These are phyloP conservation scores for Umbellularia californica DNA, from an alignment of 164 flowering plant genomes.

Conservation along the genomic window DNA sequence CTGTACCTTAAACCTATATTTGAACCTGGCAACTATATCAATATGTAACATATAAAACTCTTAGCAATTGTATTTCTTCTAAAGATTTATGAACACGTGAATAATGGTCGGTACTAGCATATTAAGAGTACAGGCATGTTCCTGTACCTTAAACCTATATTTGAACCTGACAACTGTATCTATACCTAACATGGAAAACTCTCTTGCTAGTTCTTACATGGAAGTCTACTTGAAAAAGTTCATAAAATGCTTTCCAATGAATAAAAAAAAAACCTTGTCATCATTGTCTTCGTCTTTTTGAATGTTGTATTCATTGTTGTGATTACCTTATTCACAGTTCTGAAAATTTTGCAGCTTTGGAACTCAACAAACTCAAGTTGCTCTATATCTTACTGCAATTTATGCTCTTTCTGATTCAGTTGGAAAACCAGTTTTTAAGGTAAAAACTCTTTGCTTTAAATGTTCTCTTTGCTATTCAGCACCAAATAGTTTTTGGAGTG, in stretches of 20 bases:
- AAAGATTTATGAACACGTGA: neutral
- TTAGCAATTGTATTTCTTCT: neutral
- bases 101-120: too few species aligned
- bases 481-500: neutral
- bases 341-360: slow-evolving; percentile 53
- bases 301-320: neutral
- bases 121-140: too few species aligned
- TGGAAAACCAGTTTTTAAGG: slow-evolving; percentile 66
- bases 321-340: neutral
- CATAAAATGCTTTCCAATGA: neutral
- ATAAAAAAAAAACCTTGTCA: neutral
- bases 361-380: slow-evolving; percentile 70
- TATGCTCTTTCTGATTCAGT: slow-evolving; percentile 68
- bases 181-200: too few species aligned
- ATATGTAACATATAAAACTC: neutral
- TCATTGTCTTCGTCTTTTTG: neutral
- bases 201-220: neutral
- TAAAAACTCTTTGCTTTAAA: slow-evolving; percentile 12
- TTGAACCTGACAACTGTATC: too few species aligned
- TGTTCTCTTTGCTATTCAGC: slow-evolving; percentile 3
- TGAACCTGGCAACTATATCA: too few species aligned
- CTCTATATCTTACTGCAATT: slow-evolving; percentile 83
- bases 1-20: too few species aligned
- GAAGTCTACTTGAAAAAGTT: neutral
- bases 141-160: too few species aligned